Evolutionary conservation across 148 eudicot genomes (phyloP).

Genomic region (Rhododendron vialii): DNA sequence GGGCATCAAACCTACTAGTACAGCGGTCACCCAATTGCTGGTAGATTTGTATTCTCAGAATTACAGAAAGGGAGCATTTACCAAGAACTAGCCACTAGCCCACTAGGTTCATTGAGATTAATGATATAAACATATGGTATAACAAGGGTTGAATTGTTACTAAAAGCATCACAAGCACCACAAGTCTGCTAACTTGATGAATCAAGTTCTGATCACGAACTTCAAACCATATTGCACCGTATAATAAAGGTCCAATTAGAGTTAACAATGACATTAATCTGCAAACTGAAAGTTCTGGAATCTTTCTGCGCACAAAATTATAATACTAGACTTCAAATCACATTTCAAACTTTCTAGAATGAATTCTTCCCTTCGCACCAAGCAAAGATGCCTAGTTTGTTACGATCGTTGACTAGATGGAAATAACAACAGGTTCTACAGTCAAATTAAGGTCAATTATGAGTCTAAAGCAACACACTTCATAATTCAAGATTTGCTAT

Average conservation of each 20-base stretch:
- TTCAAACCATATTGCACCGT: background rate
- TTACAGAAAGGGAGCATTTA: background rate
- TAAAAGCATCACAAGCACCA: background rate
- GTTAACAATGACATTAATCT: background rate
- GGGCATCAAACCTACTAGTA: background rate
- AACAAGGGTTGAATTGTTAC: background rate
- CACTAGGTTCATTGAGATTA: background rate
- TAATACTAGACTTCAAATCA: background rate
- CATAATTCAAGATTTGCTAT: background rate
- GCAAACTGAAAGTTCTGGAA: background rate
- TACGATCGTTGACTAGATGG: background rate
- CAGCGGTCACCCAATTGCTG: background rate
- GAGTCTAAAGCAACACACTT: background rate
- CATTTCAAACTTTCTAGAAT: background rate
- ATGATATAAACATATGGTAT: background rate
- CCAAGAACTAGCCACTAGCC: background rate
- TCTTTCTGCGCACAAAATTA: background rate
- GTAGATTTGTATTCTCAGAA: background rate
- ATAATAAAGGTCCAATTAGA: background rate
- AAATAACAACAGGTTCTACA: background rate
- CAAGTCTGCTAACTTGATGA: background rate
- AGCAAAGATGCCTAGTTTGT: background rate
- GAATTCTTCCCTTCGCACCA: background rate
- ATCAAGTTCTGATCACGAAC: background rate
- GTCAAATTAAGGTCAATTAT: background rate